A percentile compares a stretch with the other conserved stretches of the same genome.
Evolutionary conservation across 371 early-diverging fungal genomes (phyloP).

Genomic region (Mucor saturninus): DNA sequence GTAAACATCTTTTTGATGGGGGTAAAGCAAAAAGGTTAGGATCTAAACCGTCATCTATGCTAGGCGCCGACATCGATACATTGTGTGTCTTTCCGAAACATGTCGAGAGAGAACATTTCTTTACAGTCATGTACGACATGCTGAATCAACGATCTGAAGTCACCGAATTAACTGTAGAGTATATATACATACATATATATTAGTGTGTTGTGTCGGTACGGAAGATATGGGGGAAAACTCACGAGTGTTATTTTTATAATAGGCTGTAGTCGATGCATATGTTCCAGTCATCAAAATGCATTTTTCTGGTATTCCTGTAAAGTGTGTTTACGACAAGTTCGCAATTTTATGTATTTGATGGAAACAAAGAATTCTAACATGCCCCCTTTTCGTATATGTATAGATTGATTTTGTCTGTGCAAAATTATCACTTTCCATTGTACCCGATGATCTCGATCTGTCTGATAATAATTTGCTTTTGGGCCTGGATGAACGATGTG

Average conservation of each 20-base stretch:
- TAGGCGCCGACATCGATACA: constrained; percentile 98
- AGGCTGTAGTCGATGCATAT: constrained; percentile 91
- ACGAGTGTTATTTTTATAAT: constrained; percentile 1
- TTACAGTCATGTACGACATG: constrained; percentile 82
- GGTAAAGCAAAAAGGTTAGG: too few relatives aligned
- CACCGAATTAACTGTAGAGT: constrained; percentile 79
- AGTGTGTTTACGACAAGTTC: neutral
- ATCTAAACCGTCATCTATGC: neutral
- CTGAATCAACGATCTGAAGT: constrained; percentile 81
- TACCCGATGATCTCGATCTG: constrained; percentile 89
- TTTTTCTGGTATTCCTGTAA: constrained; percentile 68
- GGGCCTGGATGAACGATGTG: constrained; percentile 91
- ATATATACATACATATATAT: neutral
- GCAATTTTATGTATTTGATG: neutral
- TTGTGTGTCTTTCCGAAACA: constrained; percentile 94
- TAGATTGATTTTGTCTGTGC: constrained; percentile 97
- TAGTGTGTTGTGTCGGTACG: too few relatives aligned
- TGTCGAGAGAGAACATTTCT: constrained; percentile 94
- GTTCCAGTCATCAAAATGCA: constrained; percentile 99
- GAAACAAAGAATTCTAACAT: too few relatives aligned
- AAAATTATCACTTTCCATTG: constrained; percentile 68
- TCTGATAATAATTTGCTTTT: constrained; percentile 84
- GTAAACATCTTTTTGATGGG: too few relatives aligned
- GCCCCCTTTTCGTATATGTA: constrained; percentile 13
- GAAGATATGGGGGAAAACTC: neutral